These are phyloP conservation scores for Acacia pycnantha DNA, from an alignment of 331 rosid genomes.

Conservation along the genomic window DNA sequence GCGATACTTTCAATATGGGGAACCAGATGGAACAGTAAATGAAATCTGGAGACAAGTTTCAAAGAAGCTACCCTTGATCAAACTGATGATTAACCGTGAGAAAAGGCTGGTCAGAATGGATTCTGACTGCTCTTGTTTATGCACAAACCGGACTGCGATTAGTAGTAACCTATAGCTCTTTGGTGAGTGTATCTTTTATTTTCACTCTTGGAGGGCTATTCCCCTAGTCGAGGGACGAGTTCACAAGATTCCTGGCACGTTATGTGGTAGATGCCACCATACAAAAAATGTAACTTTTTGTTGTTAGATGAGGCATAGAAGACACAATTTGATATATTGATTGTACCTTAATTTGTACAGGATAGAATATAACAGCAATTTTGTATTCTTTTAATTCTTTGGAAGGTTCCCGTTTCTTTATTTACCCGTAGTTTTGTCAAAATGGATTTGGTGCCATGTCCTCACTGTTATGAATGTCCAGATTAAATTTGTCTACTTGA, in stretches of 20 bases:
- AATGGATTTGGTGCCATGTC: neutral
- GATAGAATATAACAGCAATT: slow-evolving; percentile 30
- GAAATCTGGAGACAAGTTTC: slow-evolving; percentile 93
- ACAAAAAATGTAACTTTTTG: neutral
- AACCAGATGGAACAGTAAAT: slow-evolving; percentile 55
- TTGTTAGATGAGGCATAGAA: slow-evolving; percentile 7
- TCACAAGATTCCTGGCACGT: neutral
- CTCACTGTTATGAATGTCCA: no score
- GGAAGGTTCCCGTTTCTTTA: neutral
- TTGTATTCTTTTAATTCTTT: slow-evolving; percentile 16
- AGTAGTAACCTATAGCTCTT: slow-evolving; percentile 24
- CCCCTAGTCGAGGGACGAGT: slow-evolving; percentile 5
- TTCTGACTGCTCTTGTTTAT: slow-evolving; percentile 67
- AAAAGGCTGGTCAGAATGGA: slow-evolving; percentile 61
- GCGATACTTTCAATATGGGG: slow-evolving; percentile 64
- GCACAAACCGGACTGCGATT: slow-evolving; percentile 57
- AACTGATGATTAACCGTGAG: slow-evolving; percentile 77
- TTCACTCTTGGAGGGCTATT: neutral
- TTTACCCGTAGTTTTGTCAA: neutral
- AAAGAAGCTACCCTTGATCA: slow-evolving; percentile 74
- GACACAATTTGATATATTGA: neutral
- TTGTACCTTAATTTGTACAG: slow-evolving; percentile 43
- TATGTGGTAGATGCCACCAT: slow-evolving; percentile 34
- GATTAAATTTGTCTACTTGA: no score
- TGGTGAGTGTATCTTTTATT: slow-evolving; percentile 19